Base-by-base conservation (phyloP, 148 eudicot genomes). In the Cornus controversa region DNA sequence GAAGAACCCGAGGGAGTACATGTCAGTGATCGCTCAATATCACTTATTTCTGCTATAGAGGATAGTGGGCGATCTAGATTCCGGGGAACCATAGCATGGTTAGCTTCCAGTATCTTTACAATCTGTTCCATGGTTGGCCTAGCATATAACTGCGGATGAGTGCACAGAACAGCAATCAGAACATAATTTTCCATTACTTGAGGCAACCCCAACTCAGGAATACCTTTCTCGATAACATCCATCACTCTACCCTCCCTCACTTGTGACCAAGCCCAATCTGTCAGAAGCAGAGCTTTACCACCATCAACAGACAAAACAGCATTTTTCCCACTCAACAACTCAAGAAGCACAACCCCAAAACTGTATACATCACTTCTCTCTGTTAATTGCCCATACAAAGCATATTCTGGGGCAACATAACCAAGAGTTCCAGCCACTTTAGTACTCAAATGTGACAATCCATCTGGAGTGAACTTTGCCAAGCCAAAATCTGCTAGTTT, bases 311-410 rank as follows among this genome's bases (percentile, higher is more conserved):
- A 25, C 8, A 24, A 3, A 65, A 65, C 29, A 0, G 67, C 67
- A 24, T 65, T 24, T 25, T 82, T 87, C 77, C 90, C 87, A 62
- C 86, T 87, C 69, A 87, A 53, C 23, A 84, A 75, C 76, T 85
- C 90, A 8, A 87, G 81, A 25, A 87, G 40, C 45, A 87, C 82
- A 18, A 87, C 90, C 66, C 90, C 90, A 31, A 87, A 87, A 36
- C 87, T 84, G 23, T 72, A 87, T 0, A 84, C 90, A 71, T 87
- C 86, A 15, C 90, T 87, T 47, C 70, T 25, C 29, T 67, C 10
- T 29, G 70, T 28, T 7, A 67, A 15, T 67, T 10, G 23, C 31
- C 70, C 70, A 67, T 13, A 67, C 42, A 67, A 13, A 6, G 70
- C 70, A 18, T 67, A 67, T n/a, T 31, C 42, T 0, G n/a, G 70